Evolutionary conservation across 768 basidiomycete species (phyloP), one percentile per base, ranked within the genome.

Genomic region (Rhizopogon vesiculosus): DNA sequence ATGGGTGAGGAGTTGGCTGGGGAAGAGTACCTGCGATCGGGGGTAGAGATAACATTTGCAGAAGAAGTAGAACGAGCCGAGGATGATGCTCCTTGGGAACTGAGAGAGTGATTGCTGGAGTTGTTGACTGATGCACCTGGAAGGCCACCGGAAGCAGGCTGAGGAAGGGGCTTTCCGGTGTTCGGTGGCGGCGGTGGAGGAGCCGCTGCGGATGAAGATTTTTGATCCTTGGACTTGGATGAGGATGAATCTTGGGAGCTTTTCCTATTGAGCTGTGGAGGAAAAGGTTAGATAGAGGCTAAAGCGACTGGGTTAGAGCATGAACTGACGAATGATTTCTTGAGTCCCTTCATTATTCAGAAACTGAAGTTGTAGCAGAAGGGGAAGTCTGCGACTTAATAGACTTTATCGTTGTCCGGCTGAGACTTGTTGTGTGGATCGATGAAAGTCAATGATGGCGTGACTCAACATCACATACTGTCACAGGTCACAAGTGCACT

Each of bases 311-410:
- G 31, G 31, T 31, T 55, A 59, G 43, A 59, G 29, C 58, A 54
- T 56, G 62, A 58, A 71, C 78, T 64, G 66, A 90, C 90, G 64
- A 91, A 73, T 60, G 86, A 87, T 76, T 90, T 92, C 79, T 87
- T 90, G 69, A 93, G 77, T 61, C 84, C 85, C 76, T 92, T 93
- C 91, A 93, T 92, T 48, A 42, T 59, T 55, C 10, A 59, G 39
- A 22, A 52, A 18, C 35, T 40, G 56, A 55, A 48, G 33, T 31
- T n/a, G 52, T 19, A 39, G 58, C 59, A 62, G 62, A 52, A 52
- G 60, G 25, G 35, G 25, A 40, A 50, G 59, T 56, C 66, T 56
- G 61, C 57, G 25, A 25, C 25, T 5, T 25, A 45, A 35, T 41
- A 35, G 39, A 54, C 45, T 16, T 10, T 53, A 38, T 46, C 42